A percentile compares a stretch with the other conserved stretches of the same genome.
Conservation (phyloP, 2,329 filamentous ascomycete species). For the Monosporascus sp. region DNA sequence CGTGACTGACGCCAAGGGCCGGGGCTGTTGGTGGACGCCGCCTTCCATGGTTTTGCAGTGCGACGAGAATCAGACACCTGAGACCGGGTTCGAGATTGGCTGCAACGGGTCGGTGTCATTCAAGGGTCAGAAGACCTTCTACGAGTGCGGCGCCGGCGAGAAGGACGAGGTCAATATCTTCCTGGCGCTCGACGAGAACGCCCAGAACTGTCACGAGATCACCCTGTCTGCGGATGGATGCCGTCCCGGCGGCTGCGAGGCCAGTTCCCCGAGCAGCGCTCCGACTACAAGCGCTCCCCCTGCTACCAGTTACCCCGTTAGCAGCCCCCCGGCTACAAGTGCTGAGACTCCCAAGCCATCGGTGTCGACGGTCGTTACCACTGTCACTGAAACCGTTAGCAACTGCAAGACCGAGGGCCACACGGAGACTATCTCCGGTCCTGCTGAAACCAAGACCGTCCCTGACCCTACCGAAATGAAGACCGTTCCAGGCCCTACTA, state of each 20-base stretch:
- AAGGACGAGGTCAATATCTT: constrained; percentile 52
- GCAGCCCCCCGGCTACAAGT: background rate
- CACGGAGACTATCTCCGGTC: background rate
- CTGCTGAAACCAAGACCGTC: background rate
- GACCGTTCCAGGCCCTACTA: background rate
- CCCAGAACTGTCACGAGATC: constrained; percentile 41
- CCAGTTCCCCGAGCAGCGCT: background rate
- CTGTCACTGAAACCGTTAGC: background rate
- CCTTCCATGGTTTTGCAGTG: constrained; percentile 56
- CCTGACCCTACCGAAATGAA: background rate
- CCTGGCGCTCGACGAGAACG: constrained; percentile 29
- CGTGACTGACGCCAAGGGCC: constrained; percentile 49
- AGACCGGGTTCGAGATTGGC: constrained; percentile 48
- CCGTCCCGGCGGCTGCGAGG: background rate
- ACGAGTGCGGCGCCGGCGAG: constrained; percentile 50
- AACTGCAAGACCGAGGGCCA: background rate
- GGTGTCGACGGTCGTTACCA: background rate
- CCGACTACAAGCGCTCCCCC: background rate
- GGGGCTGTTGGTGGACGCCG: constrained; percentile 58
- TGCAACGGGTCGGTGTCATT: constrained; percentile 46
- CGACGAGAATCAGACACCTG: constrained; percentile 44
- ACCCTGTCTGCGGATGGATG: constrained; percentile 37
- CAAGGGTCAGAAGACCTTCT: constrained; percentile 48
- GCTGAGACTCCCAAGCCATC: background rate
- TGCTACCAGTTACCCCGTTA: background rate